Evolutionary conservation across 306 rosid genomes (phyloP), one percentile per base, ranked within the genome.

Genomic region (Benincasa hispida): DNA sequence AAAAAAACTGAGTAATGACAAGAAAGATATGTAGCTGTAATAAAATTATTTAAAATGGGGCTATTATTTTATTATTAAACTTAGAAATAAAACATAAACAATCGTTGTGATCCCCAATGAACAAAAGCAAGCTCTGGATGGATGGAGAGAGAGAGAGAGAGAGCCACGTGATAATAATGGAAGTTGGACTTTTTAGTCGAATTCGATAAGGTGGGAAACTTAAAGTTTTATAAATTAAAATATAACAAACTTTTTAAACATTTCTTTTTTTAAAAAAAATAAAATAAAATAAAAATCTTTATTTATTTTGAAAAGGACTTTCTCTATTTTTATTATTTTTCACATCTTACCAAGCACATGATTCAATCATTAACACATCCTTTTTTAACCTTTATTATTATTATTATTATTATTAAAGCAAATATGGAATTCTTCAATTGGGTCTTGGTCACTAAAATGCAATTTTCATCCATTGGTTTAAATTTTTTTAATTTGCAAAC

Each of bases 131-230:
- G 41, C 28, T 67, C 28, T 67, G 54, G 17, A 67, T 39, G n/a
- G 37, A 67, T 39, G n/a, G 37, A 42, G 27, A 8, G 72, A 32
- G 37, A 70, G 35, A 69, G 56, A 68, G 48, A 27, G 73, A 47
- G 76, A 17, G 76, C 39, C 39, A 72, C 58, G 58, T 72, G 76
- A 72, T 27, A 72, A 72, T 72, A 72, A 72, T 72, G 41, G 41
- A 27, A 72, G 25, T 72, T 72, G 76, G 59, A 48, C 76, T 72
- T 45, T 69, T 27, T 9, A 8, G 15, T 2, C 9, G 8, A 72
- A 15, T 30, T 72, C 41, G 59, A 72, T 72, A 48, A 47, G 76
- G 76, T 72, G 76, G 41, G 59, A 72, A 70, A 70, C 25, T 24
- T 24, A n/a, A 14, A 10, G 10, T 37, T 65, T 47, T 13, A 3